These are phyloP conservation scores for Leccinum olivaceopallidum DNA, from an alignment of 768 basidiomycete species.

Conservation along the genomic window DNA sequence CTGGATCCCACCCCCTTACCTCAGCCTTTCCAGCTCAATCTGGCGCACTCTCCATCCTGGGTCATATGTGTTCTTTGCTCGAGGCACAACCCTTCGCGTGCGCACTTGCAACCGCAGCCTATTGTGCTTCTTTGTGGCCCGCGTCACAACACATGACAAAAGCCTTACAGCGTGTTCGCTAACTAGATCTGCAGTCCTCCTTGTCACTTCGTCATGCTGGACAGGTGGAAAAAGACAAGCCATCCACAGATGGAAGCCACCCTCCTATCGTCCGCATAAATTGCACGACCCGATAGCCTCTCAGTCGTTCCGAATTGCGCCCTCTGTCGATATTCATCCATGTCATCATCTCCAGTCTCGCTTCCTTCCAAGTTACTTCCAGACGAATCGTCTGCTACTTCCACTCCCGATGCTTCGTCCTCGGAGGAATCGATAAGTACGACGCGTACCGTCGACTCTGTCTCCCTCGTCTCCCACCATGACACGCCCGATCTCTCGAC, in stretches of 20 bases:
- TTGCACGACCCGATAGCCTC: slow-evolving; percentile 10
- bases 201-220: slow-evolving; percentile 6
- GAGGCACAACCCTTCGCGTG: slow-evolving; percentile 9
- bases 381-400: slow-evolving; percentile 1
- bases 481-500: slow-evolving; percentile 45
- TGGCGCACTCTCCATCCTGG: slow-evolving; percentile 14
- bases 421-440: slow-evolving; percentile 24
- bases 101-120: slow-evolving; percentile 8
- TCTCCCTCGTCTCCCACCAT: slow-evolving; percentile 22
- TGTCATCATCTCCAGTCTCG: slow-evolving; percentile 17
- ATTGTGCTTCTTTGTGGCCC: slow-evolving; percentile 30
- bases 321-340: slow-evolving; percentile 13
- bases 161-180: slow-evolving; percentile 28
- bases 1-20: slow-evolving; percentile 16
- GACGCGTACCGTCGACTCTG: slow-evolving; percentile 22
- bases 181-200: slow-evolving; percentile 23
- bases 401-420: slow-evolving; percentile 10
- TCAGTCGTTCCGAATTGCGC: slow-evolving; percentile 1
- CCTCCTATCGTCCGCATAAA: slow-evolving; percentile 29
- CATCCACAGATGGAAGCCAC: slow-evolving; percentile 26
- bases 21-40: slow-evolving; percentile 12
- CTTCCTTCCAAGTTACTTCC: slow-evolving; percentile 11
- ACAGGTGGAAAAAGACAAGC: slow-evolving; percentile 20
- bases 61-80: slow-evolving; percentile 14
- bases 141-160: slow-evolving; percentile 30